Evolutionary conservation across 2,329 filamentous ascomycete genomes (phyloP), one percentile per base, ranked within the genome.

Genomic region (Botrytis fabae): DNA sequence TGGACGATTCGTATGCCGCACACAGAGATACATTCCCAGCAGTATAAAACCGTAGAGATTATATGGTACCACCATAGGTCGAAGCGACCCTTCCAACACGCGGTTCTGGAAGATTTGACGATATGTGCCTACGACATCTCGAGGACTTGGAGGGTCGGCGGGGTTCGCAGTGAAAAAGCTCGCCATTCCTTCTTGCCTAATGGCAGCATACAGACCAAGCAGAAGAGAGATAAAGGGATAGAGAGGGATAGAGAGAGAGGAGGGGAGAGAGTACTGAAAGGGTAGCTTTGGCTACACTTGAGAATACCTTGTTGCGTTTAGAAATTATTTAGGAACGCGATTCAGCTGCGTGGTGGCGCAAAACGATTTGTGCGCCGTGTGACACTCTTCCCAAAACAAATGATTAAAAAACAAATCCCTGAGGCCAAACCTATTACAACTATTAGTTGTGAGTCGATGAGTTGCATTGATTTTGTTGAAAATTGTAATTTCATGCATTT

Each of bases 41-140:
- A 88, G 65, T 62, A 86, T 82, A 42, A 83, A 78, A 5, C 84
- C 85, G 35, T 88, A 73, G 10, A 89, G 73, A 72, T 84, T 82
- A 73, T 87, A 85, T 0, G 88, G 88, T 12, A 90, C 57, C 28
- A 90, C 77, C 28, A 90, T 82, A 2, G 87, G 88, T 60, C 81
- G 81, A 46, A 83, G 78, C 10, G 76, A 79, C 62, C 85, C 85
- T 6, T 83, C 80, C 68, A 81, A 79, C 42, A 84, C 51, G 72
- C 74, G 48, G 83, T 75, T 76, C 62, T 77, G 75, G 78, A 87
- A 87, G 22, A 76, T 63, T 14, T 77, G 75, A 61, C 81, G 82
- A 77, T 85, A 84, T 62, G 74, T 74, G 12, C 76, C 74, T 42
- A 80, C 75, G 4, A 82, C 75, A 42, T 78, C 68, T 51, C 60